Percentiles rank a stretch among this genome's conserved stretches.
Conservation (phyloP, 306 rosid species). For the Sphenostylis stenocarpa region DNA sequence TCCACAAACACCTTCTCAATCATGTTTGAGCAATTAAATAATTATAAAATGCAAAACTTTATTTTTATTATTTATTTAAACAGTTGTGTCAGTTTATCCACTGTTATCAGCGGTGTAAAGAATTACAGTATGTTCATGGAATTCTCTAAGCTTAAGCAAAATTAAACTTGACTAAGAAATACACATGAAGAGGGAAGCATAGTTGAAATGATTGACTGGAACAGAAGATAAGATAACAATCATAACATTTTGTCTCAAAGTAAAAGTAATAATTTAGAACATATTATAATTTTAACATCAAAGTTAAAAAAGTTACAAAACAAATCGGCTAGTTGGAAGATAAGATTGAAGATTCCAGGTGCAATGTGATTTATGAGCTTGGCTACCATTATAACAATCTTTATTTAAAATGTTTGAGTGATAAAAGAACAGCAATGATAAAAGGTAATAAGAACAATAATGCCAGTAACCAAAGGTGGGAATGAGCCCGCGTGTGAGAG, state of each 20-base stretch:
- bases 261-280: neutral
- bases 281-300: neutral
- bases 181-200: constrained; percentile 33
- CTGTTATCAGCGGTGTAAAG: neutral
- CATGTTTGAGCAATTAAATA: neutral
- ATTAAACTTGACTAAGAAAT: neutral
- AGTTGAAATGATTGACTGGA: constrained; percentile 16
- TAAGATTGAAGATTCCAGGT: constrained; percentile 24
- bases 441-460: neutral
- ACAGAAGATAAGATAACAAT: neutral
- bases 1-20: neutral
- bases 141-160: constrained; percentile 24
- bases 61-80: too few relatives aligned
- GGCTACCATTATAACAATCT: neutral
- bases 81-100: neutral
- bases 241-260: neutral
- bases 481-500: neutral
- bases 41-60: neutral
- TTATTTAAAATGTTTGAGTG: neutral
- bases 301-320: neutral
- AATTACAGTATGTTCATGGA: constrained; percentile 18
- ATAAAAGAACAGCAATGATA: neutral
- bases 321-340: constrained; percentile 29
- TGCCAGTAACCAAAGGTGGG: constrained; percentile 7
- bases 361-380: neutral